Evolutionary conservation across 345 rosid genomes (phyloP).

Genomic region (Balakata baccata): DNA sequence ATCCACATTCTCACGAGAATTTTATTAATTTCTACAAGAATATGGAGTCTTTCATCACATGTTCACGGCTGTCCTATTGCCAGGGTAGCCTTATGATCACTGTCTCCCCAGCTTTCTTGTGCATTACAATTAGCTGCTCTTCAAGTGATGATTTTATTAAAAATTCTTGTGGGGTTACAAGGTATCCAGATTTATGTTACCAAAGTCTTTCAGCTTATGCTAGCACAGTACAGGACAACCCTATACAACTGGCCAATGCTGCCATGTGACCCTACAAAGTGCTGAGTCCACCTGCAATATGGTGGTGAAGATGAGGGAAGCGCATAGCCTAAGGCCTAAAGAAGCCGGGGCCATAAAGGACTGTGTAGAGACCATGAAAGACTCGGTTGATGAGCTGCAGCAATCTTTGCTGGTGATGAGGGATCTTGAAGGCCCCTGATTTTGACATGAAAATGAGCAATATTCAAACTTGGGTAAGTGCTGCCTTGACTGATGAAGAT

Average conservation of each 20-base stretch:
- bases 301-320: slow-evolving; percentile 15
- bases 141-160: slow-evolving; percentile 13
- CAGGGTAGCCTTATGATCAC: background rate
- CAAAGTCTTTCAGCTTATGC: slow-evolving; percentile 35
- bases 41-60: slow-evolving; percentile 1
- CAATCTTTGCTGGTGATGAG: slow-evolving; percentile 34
- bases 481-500: slow-evolving; percentile 47
- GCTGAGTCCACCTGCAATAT: slow-evolving; percentile 16
- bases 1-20: background rate
- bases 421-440: slow-evolving; percentile 33
- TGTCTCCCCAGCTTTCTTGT: background rate
- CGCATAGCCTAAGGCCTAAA: slow-evolving; percentile 15
- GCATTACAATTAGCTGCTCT: background rate
- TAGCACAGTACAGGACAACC: slow-evolving; percentile 24
- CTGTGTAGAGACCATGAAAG: slow-evolving; percentile 35
- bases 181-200: slow-evolving; percentile 40
- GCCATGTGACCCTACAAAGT: slow-evolving; percentile 28
- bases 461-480: slow-evolving; percentile 48
- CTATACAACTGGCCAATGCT: slow-evolving; percentile 28
- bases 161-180: slow-evolving; percentile 36
- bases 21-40: background rate
- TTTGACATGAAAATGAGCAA: slow-evolving; percentile 31
- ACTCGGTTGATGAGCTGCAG: slow-evolving; percentile 34
- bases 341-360: slow-evolving; percentile 36
- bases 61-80: background rate